Base-by-base conservation (phyloP, 768 basidiomycete species). In the Paxillus involutus region DNA sequence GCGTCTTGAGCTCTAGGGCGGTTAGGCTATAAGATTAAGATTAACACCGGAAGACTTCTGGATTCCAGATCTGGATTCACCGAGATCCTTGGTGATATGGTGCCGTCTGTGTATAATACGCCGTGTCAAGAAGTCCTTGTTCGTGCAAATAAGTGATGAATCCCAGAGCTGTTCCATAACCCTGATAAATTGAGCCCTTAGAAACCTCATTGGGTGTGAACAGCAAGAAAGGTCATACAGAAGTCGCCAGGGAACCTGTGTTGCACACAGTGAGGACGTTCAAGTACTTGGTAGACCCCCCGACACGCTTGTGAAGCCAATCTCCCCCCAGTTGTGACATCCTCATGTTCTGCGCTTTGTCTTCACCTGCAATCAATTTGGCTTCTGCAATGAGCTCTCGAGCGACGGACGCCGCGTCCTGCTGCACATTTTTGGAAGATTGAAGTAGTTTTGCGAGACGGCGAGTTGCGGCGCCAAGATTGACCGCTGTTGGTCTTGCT, bases 231-330 rank as follows among this genome's bases (percentile, higher is more conserved):
- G 43, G 17, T 45, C 48, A 51, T 60, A 94, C 94, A 30, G 94
- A 96, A 10, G 94, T 97, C 1, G 96, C 95, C 58, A 98, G 79
- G 21, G 89, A 92, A 4, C 95, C 95, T n/a, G 95, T 98, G 70
- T 98, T 98, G 75, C 95, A 98, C 11, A 98, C 92, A 14, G 95
- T 97, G 69, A 97, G 74, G 17, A 96, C 82, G 65, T 91, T 94
- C 53, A 97, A 70, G 37, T 74, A 78, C 43, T 74, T 74, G 26
- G 73, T 75, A 16, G 75, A 66, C 7, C 67, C 70, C 33, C 59
- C 59, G 32, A 67, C 57, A 33, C 57, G 59, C 39, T 82, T 71
- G 36, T 86, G 65, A 36, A 97, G 74, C 95, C 95, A 98, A 33
- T 90, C 85, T 3, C 88, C 94, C 24, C 94, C 94, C 71, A 82